Evolutionary conservation across 352 stramenopile species (phyloP), one percentile per base, ranked within the genome.

Genomic region (Plasmopara viticola): DNA sequence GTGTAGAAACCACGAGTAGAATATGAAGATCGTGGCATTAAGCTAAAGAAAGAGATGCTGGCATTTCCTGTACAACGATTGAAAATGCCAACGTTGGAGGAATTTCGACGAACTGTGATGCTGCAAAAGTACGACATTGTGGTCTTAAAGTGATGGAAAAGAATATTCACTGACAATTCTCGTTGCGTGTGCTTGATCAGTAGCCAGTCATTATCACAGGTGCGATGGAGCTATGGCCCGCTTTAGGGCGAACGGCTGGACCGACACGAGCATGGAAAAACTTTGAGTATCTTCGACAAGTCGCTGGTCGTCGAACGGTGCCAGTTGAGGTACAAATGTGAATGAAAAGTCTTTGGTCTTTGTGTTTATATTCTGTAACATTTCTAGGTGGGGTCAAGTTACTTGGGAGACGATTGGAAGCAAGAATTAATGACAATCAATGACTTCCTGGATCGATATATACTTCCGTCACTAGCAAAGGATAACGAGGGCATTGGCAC

Each of bases 141-240:
- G 6, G 31, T 28, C 9, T 34, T 17, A 14, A 17, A 0, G 5
- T 28, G 50, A 17, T 10, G 47, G 17, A 10, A 20, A 6, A 43
- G 6, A 6, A 6, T 14, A 20, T 38, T 30, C 57, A 34, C 45
- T 20, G 35, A 52, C 6, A 29, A 34, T 29, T 30, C 10, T 37
- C 6, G 9, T 30, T 39, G 31, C 38, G 31, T 62, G 37, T 57
- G 37, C 8, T 55, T 4, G 3, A 14, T 28, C 43, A 90, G 79
- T 12, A 70, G 14, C 82, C 84, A 0, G 74, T 88, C n/a, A 63
- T 95, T 51, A 75, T 95, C 51, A 88, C 66, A 6, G 74, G 68
- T 5, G 74, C 71, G 9, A 87, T 95, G 81, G 75, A 92, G 34
- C 62, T 76, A n/a, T 95, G 84, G 84, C 83, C 84, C 9, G 84